Conservation (phyloP, 257 asterid species). For the Salvia hispanica region DNA sequence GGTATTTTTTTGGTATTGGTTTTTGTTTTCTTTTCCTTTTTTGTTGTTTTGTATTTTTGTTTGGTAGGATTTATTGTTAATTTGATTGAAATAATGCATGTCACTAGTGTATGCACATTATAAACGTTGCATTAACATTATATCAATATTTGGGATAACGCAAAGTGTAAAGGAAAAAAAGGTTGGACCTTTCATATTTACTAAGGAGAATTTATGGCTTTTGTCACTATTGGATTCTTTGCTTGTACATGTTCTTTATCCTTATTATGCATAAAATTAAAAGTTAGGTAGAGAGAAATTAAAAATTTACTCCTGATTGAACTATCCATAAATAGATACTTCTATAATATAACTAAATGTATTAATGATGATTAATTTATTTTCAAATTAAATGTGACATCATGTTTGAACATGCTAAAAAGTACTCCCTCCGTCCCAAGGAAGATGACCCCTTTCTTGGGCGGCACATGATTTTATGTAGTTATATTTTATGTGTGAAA, state of each 20-base stretch:
- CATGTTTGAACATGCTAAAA: too few species aligned
- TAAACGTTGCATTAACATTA: slow-evolving; percentile 18
- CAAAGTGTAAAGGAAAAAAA: background rate
- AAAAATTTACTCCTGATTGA: too few species aligned
- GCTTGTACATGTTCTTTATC: slow-evolving; percentile 41
- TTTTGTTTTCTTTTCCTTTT: background rate
- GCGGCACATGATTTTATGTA: too few species aligned
- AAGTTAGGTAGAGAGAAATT: too few species aligned
- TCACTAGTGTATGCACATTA: slow-evolving; percentile 25
- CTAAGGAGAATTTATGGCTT: slow-evolving; percentile 34
- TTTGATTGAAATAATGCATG: slow-evolving; percentile 21
- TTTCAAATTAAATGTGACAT: too few species aligned
- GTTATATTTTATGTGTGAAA: too few species aligned
- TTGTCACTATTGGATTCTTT: slow-evolving; percentile 40
- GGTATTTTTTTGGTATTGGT: slow-evolving; percentile 2
- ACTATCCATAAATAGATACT: too few species aligned
- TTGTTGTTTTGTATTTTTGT: slow-evolving; percentile 28
- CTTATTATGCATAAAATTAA: background rate
- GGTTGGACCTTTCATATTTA: slow-evolving; percentile 27
- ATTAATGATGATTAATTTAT: too few species aligned
- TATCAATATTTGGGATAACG: background rate
- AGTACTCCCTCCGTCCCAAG: too few species aligned
- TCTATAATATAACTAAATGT: too few species aligned
- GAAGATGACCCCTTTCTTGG: too few species aligned
- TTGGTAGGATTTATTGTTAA: slow-evolving; percentile 32